Conservation (phyloP, 2,329 filamentous ascomycete species). For the Aphanocladium album region DNA sequence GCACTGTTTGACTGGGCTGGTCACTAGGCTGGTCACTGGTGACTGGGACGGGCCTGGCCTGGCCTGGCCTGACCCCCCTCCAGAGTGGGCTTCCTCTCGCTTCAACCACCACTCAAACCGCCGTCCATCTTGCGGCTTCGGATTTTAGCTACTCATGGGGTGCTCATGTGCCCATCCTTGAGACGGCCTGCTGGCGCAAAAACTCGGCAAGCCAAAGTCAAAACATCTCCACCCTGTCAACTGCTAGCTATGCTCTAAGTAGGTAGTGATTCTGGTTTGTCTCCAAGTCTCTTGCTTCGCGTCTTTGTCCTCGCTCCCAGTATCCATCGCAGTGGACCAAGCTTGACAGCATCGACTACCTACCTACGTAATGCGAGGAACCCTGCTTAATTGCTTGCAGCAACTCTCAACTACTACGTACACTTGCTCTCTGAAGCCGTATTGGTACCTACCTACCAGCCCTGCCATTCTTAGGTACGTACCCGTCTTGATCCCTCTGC, state of each 20-base stretch:
- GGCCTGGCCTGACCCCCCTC: no score
- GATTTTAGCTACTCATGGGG: not conserved
- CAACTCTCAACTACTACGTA: not conserved
- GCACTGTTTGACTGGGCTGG: no score
- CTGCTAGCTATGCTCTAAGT: not conserved
- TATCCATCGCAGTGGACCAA: not conserved
- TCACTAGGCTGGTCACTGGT: no score
- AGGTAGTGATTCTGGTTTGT: not conserved
- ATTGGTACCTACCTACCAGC: no score
- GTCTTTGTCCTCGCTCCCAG: not conserved
- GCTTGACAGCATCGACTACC: no score
- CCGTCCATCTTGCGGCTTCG: not conserved
- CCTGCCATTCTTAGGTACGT: no score
- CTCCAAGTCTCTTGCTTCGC: not conserved
- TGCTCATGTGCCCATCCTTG: slow-evolving; percentile 44
- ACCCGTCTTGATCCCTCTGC: no score
- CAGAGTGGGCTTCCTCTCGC: not conserved
- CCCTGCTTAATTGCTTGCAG: not conserved
- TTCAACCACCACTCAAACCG: not conserved
- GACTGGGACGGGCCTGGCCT: no score
- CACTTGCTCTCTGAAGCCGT: no score
- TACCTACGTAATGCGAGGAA: not conserved
- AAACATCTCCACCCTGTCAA: slow-evolving; percentile 18
- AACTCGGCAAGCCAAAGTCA: slow-evolving; percentile 31
- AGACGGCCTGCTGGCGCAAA: slow-evolving; percentile 31